Conservation (phyloP, 768 basidiomycete species). For the Leucocoprinus sp. region DNA sequence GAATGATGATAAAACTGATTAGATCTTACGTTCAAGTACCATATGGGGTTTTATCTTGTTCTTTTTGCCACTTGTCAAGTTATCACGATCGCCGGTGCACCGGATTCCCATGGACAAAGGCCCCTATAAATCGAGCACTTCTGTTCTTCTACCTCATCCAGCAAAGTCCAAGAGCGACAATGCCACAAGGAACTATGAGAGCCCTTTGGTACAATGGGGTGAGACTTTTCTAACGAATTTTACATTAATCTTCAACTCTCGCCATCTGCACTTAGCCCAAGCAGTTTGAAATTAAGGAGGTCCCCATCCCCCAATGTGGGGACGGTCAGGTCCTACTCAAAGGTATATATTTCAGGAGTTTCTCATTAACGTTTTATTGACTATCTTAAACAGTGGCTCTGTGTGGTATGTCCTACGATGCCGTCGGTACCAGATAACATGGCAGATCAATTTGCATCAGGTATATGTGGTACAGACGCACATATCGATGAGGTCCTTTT, state of each 20-base stretch:
- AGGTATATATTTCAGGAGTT: conserved; percentile 23
- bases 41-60: background rate
- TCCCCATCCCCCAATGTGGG: conserved; percentile 42
- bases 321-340: conserved; percentile 55
- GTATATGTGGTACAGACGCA: conserved; percentile 59
- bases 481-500: conserved; percentile 32
- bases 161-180: background rate
- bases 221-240: too few species aligned
- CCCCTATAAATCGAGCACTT: too few species aligned
- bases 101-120: too few species aligned
- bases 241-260: too few species aligned
- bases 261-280: too few species aligned
- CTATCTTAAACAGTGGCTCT: conserved; percentile 21
- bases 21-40: background rate
- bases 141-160: too few species aligned
- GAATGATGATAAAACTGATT: too few species aligned
- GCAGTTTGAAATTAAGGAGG: conserved; percentile 43
- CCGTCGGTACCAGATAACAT: background rate
- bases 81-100: too few species aligned
- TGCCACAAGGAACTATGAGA: conserved; percentile 12
- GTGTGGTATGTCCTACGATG: conserved; percentile 23
- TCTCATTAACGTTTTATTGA: background rate
- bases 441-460: background rate
- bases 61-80: background rate
- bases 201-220: conserved; percentile 15